Conservation (phyloP, 495 filamentous ascomycete species). For the Aspergillus hancockii region DNA sequence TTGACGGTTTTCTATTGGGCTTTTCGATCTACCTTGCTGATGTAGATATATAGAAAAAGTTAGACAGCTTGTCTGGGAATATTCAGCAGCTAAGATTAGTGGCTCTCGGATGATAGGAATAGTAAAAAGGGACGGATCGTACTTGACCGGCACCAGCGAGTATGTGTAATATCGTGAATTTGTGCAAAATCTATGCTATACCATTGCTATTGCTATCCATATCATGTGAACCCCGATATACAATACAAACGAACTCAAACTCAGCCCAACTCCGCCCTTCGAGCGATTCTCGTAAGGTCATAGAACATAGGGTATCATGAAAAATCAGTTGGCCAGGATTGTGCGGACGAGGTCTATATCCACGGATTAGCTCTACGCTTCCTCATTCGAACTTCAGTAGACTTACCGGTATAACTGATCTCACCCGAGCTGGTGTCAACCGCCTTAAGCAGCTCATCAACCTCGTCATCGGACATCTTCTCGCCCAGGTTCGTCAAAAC, state of each 20-base stretch:
- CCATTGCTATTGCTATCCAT: constrained; percentile 1
- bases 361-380: constrained; percentile 4
- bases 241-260: constrained; percentile 11
- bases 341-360: constrained; percentile 81
- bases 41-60: no score
- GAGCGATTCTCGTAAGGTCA: constrained; percentile 13
- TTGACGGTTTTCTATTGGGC: no score
- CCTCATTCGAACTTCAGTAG: neutral
- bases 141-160: no score
- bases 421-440: constrained; percentile 92
- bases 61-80: no score
- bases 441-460: constrained; percentile 95
- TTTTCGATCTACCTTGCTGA: no score
- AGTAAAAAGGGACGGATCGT: no score
- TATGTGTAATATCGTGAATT: neutral
- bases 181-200: neutral
- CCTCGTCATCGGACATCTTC: constrained; percentile 98
- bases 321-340: constrained; percentile 84
- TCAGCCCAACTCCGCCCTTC: constrained; percentile 5
- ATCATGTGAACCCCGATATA: constrained; percentile 8
- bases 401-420: constrained; percentile 91
- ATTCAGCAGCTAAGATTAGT: no score
- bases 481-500: constrained; percentile 96
- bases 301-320: constrained; percentile 26
- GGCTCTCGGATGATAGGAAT: no score